Conservation (phyloP, 2,329 filamentous ascomycete genomes). For the Penicillium sp. region DNA sequence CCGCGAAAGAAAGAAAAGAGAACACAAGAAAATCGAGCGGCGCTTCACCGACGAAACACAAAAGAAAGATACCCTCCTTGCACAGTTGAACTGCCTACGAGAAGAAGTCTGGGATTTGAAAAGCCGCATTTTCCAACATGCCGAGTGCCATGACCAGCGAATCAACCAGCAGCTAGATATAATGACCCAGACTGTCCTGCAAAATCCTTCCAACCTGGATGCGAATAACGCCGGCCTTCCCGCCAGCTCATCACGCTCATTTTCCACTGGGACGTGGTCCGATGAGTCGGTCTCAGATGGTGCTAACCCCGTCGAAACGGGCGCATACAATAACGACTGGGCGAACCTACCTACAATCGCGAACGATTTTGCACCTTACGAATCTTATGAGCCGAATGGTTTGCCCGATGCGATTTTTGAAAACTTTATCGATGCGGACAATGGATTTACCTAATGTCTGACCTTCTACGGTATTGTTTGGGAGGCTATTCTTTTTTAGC, state of each 20-base stretch:
- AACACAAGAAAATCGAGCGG: conserved; percentile 16
- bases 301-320: neutral
- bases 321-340: neutral
- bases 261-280: conserved; percentile 11
- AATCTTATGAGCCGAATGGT: neutral
- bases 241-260: conserved; percentile 5
- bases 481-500: neutral
- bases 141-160: conserved; percentile 13
- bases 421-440: conserved; percentile 3
- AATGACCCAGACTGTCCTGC: conserved; percentile 12
- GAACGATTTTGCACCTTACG: neutral
- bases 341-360: neutral
- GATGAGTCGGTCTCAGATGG: conserved; percentile 10
- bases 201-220: neutral
- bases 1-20: conserved; percentile 16
- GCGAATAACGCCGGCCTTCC: neutral
- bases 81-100: conserved; percentile 11
- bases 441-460: neutral
- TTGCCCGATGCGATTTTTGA: conserved; percentile 4
- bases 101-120: conserved; percentile 19
- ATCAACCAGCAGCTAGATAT: conserved; percentile 15
- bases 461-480: neutral
- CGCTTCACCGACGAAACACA: conserved; percentile 11
- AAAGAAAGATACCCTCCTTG: conserved; percentile 14
- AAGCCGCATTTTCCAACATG: conserved; percentile 18